phyloP scores from a whole-genome alignment of 2,329 filamentous ascomycete species.

The Fusarium domesticum region DNA sequence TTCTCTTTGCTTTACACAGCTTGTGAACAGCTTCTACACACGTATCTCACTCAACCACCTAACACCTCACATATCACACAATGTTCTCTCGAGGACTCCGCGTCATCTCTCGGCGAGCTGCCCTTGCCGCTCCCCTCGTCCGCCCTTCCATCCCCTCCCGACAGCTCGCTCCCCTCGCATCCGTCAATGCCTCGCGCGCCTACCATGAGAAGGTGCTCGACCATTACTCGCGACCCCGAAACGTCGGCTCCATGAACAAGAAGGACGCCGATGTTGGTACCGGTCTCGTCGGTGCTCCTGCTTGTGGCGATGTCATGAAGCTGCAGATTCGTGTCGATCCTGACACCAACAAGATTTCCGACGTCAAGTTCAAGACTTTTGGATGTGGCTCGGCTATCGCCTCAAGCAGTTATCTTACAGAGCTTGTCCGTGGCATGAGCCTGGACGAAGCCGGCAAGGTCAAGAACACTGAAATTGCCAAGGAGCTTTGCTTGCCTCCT shows the following conservation, averaged over 20 bases:
- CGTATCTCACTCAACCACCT: slow-evolving; percentile 4
- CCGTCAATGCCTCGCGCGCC: slow-evolving; percentile 42
- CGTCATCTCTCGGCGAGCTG: slow-evolving; percentile 43
- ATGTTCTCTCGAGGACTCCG: slow-evolving; percentile 50
- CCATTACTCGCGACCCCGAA: slow-evolving; percentile 53
- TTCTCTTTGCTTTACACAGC: not conserved
- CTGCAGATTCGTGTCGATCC: slow-evolving; percentile 78
- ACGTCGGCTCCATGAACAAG: slow-evolving; percentile 63
- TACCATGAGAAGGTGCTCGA: slow-evolving; percentile 55
- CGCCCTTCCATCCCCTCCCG: slow-evolving; percentile 39
- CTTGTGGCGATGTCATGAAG: slow-evolving; percentile 91
- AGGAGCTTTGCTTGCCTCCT: slow-evolving; percentile 85
- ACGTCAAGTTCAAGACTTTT: slow-evolving; percentile 98
- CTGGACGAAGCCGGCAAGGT: slow-evolving; percentile 89
- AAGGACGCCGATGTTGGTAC: slow-evolving; percentile 81
- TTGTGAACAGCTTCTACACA: not conserved
- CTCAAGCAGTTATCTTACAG: slow-evolving; percentile 89
- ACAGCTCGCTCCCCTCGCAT: slow-evolving; percentile 40
- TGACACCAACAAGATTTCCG: slow-evolving; percentile 80
- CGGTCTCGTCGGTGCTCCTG: slow-evolving; percentile 83
- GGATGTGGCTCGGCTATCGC: slow-evolving; percentile 94
- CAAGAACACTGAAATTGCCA: slow-evolving; percentile 96
- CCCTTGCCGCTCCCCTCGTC: slow-evolving; percentile 38
- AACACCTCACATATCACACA: slow-evolving; percentile 20
- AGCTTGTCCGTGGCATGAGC: slow-evolving; percentile 91